These are phyloP conservation scores for Spencermartinsiella europaea DNA, from an alignment of 805 yeast species.

Conservation along the genomic window DNA sequence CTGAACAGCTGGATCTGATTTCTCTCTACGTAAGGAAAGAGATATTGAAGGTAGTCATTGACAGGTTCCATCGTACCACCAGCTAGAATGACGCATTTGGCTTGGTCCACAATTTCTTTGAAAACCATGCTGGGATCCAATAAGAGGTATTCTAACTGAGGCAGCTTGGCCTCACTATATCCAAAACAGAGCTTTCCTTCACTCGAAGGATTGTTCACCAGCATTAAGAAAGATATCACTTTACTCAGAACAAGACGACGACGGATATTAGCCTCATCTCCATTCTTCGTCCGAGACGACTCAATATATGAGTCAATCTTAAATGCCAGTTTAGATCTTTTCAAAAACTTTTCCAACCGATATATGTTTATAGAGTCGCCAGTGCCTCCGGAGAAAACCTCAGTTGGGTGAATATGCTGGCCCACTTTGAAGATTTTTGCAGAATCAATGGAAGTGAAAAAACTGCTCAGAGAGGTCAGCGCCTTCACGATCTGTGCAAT, in stretches of 20 bases:
- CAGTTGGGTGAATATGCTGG: conserved; percentile 42
- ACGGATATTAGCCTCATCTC: conserved; percentile 11
- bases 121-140: conserved; percentile 75
- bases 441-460: conserved; percentile 33
- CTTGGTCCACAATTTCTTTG: conserved; percentile 55
- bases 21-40: conserved; percentile 53
- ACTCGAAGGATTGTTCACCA: conserved; percentile 64
- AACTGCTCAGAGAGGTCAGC: conserved; percentile 46
- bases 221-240: conserved; percentile 56
- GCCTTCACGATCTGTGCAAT: conserved; percentile 58
- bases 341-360: conserved; percentile 58
- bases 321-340: conserved; percentile 69
- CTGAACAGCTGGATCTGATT: conserved; percentile 48
- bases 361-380: conserved; percentile 69
- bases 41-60: conserved; percentile 57
- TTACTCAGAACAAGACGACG: conserved; percentile 51
- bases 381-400: conserved; percentile 53
- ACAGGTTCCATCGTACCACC: conserved; percentile 97
- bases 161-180: conserved; percentile 22
- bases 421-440: conserved; percentile 45
- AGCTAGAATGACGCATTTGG: conserved; percentile 70
- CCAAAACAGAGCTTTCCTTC: conserved; percentile 81
- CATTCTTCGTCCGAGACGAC: conserved; percentile 11
- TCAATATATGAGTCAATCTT: conserved; percentile 72
- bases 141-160: conserved; percentile 58